Percentiles rank a stretch among this genome's conserved stretches.
These are phyloP conservation scores for Trifolium fragiferum DNA, from an alignment of 306 rosid genomes.

Conservation along the genomic window DNA sequence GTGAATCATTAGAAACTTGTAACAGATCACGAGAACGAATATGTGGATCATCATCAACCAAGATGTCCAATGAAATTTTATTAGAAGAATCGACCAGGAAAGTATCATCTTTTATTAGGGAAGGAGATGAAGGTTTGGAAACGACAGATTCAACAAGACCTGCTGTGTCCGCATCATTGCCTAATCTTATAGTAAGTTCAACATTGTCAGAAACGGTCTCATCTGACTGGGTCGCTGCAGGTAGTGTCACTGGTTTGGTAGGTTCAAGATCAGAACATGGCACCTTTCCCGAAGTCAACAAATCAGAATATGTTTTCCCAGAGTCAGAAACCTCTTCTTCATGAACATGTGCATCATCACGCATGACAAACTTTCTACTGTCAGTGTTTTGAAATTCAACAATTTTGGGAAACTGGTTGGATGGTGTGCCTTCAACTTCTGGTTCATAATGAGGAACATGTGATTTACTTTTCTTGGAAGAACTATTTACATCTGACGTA, in stretches of 20 bases:
- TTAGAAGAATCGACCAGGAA: constrained; percentile 43
- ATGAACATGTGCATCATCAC: constrained; percentile 41
- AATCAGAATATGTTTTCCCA: constrained; percentile 43
- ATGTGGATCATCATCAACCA: constrained; percentile 49
- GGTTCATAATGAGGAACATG: constrained; percentile 49
- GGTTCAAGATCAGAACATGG: constrained; percentile 49
- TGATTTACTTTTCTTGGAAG: constrained; percentile 56
- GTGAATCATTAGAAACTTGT: constrained; percentile 50
- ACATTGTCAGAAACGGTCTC: constrained; percentile 46
- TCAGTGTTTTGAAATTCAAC: constrained; percentile 48
- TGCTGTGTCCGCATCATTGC: constrained; percentile 45
- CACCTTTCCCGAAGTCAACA: constrained; percentile 43
- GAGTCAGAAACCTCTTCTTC: constrained; percentile 55
- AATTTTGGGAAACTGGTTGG: constrained; percentile 45
- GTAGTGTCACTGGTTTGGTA: constrained; percentile 44
- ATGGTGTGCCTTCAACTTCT: constrained; percentile 43
- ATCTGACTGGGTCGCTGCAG: constrained; percentile 46
- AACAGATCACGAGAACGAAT: constrained; percentile 47
- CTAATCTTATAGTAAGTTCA: constrained; percentile 46
- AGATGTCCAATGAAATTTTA: constrained; percentile 44
- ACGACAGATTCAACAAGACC: constrained; percentile 44
- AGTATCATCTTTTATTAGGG: constrained; percentile 45
- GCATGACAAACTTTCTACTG: constrained; percentile 40
- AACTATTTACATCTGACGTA: constrained; percentile 58
- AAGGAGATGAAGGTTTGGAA: constrained; percentile 43